phyloP scores from a whole-genome alignment of 805 yeast species.

The Candida easanensis region DNA sequence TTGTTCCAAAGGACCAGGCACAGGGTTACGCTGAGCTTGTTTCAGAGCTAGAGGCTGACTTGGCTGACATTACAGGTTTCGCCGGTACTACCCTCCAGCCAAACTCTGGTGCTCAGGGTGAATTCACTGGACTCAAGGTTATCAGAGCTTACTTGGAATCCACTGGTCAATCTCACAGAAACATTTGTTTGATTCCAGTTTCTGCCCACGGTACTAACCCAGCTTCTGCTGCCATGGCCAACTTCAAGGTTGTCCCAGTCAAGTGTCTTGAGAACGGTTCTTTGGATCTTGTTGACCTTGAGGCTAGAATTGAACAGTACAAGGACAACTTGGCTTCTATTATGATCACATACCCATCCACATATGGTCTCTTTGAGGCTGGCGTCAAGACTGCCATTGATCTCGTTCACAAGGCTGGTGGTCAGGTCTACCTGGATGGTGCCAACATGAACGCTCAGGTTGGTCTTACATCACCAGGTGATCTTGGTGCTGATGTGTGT shows the following conservation, averaged over 20 bases:
- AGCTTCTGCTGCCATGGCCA: constrained; percentile 97
- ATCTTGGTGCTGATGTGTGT: constrained; percentile 96
- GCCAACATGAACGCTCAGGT: constrained; percentile 99
- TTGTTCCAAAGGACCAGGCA: constrained; percentile 89
- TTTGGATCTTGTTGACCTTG: constrained; percentile 74
- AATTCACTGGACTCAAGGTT: constrained; percentile 88
- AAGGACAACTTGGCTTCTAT: constrained; percentile 75
- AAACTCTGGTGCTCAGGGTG: constrained; percentile 98
- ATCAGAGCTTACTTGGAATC: constrained; percentile 74
- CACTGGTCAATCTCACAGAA: constrained; percentile 68
- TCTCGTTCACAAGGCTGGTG: constrained; percentile 82
- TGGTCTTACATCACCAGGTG: constrained; percentile 96
- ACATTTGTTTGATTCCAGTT: constrained; percentile 91
- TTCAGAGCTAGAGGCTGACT: constrained; percentile 73
- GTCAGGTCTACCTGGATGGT: constrained; percentile 96
- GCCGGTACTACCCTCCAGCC: constrained; percentile 91
- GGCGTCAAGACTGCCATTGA: constrained; percentile 82
- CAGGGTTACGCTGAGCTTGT: constrained; percentile 78
- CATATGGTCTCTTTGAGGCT: constrained; percentile 95
- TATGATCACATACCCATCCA: constrained; percentile 97
- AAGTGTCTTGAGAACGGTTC: constrained; percentile 86
- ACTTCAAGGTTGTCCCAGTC: constrained; percentile 88
- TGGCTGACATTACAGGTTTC: constrained; percentile 91
- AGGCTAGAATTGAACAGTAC: constrained; percentile 68
- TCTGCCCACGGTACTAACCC: constrained; percentile 99